Base-by-base conservation (phyloP, 176 grass and related monocot genomes). In the Phoenix dactylifera region DNA sequence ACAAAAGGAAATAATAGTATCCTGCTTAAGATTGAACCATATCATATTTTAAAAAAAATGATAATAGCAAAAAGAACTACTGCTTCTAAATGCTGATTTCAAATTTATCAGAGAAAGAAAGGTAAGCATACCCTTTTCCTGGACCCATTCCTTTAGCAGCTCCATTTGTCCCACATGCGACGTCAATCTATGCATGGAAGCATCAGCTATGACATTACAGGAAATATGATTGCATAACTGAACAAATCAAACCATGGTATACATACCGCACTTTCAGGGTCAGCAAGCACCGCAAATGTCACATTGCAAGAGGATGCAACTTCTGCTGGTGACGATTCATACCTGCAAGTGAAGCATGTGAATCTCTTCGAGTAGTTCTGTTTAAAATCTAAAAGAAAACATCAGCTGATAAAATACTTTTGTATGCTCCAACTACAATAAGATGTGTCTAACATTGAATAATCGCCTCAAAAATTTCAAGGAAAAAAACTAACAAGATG, bases 241-340 rank as follows among this genome's bases (percentile, higher is more conserved):
- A 50, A 24, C 32, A 51, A 24, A 15, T 12, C 18, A 50, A 23
- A 57, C 32, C 57, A 65, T 62, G 54, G 2, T 28, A 54, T 68
- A 72, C 35, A 57, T 85, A 76, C 86, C 66, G 80, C 91, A 54
- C 86, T 90, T 6, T 76, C 74, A 65, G 91, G 91, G 52, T 96
- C 91, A 64, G 86, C 91, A 51, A 90, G 77, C 86, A 96, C 87
- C 17, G 86, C 80, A 70, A 96, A 96, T 30, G 91, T 90, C 59
- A 96, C 86, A 29, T 96, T 77, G 15, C 86, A 90, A 48, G 91
- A 79, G 6, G 83, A 85, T 74, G 83, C 77, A 51, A 87, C 80
- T 72, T 62, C 29, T 18, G 86, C 86, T 15, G 86, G 86, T 20
- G 91, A 84, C 67, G 91, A 55, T 83, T 85, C 86, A n/a, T 74